phyloP scores from a whole-genome alignment of 169 alveolate species.

The Theileria annulata region DNA sequence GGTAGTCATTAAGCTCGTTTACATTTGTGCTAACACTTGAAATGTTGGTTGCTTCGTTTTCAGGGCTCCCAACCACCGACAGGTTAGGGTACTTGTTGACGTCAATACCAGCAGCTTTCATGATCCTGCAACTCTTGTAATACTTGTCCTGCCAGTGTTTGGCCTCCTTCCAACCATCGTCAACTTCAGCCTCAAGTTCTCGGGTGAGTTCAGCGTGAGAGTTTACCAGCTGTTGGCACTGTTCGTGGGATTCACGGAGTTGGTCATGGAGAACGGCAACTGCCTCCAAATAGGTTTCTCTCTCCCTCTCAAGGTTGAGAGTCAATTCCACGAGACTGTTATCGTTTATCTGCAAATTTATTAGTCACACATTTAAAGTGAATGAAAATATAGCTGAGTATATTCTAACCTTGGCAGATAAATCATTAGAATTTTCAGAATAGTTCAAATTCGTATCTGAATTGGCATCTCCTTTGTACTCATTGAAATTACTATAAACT shows the following conservation, averaged over 20 bases:
- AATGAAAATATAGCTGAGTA: not conserved
- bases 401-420: constrained; percentile 9
- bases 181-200: constrained; percentile 58
- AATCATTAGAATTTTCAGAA: constrained; percentile 11
- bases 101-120: constrained; percentile 22
- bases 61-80: constrained; percentile 8
- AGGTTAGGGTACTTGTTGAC: constrained; percentile 9
- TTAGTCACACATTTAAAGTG: not conserved
- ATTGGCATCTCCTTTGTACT: constrained; percentile 12
- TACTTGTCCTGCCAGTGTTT: constrained; percentile 63
- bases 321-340: constrained; percentile 39
- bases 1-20: not conserved
- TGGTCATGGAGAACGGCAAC: constrained; percentile 60
- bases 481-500: constrained; percentile 13
- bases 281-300: constrained; percentile 61
- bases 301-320: constrained; percentile 56
- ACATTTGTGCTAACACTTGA: constrained; percentile 2
- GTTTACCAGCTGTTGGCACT: constrained; percentile 55
- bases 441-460: constrained; percentile 8
- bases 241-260: constrained; percentile 61
- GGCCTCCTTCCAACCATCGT: constrained; percentile 69
- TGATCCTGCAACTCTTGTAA: constrained; percentile 17
- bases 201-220: constrained; percentile 53
- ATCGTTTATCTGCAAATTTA: constrained; percentile 15
- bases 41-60: constrained; percentile 10